A percentile compares a stretch with the other conserved stretches of the same genome.
Evolutionary conservation across 2,329 filamentous ascomycete species (phyloP).

Genomic region (Macroventuria anomochaeta): DNA sequence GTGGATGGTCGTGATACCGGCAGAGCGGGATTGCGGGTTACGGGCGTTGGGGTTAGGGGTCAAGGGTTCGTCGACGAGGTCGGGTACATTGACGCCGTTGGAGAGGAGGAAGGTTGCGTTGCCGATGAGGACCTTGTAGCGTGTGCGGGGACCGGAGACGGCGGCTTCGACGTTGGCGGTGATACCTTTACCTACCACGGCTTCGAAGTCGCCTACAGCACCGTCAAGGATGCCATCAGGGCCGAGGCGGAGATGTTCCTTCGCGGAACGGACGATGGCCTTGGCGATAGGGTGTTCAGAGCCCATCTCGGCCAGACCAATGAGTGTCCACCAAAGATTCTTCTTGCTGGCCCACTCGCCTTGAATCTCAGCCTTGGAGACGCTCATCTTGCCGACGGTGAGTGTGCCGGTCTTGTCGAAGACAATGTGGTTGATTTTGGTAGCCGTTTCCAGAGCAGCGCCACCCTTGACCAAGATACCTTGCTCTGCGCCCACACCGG

Average conservation of each 20-base stretch:
- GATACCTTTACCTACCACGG: constrained; percentile 83
- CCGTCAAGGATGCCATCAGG: constrained; percentile 79
- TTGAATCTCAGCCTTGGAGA: constrained; percentile 73
- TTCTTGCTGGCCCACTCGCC: constrained; percentile 72
- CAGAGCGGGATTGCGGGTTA: constrained; percentile 51
- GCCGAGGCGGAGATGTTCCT: constrained; percentile 74
- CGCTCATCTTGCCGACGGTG: constrained; percentile 94
- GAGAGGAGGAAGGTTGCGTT: constrained; percentile 79
- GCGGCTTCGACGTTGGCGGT: constrained; percentile 81
- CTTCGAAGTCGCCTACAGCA: constrained; percentile 82
- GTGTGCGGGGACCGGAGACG: constrained; percentile 68
- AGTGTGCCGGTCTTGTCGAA: constrained; percentile 97
- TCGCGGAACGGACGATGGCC: constrained; percentile 79
- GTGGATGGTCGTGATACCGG: constrained; percentile 89
- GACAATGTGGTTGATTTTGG: constrained; percentile 86
- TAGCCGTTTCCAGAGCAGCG: constrained; percentile 87
- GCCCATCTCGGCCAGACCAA: constrained; percentile 93
- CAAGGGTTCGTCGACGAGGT: constrained; percentile 60
- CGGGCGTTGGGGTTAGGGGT: constrained; percentile 40
- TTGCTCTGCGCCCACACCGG: constrained; percentile 92
- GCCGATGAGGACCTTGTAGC: constrained; percentile 82
- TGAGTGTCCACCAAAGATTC: constrained; percentile 91
- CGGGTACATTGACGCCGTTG: constrained; percentile 70
- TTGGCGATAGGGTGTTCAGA: constrained; percentile 97
- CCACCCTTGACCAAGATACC: constrained; percentile 98